Percentiles rank a stretch among this genome's conserved stretches.
These are phyloP conservation scores for Dalbergia cochinchinensis DNA, from an alignment of 306 rosid genomes.

Conservation along the genomic window DNA sequence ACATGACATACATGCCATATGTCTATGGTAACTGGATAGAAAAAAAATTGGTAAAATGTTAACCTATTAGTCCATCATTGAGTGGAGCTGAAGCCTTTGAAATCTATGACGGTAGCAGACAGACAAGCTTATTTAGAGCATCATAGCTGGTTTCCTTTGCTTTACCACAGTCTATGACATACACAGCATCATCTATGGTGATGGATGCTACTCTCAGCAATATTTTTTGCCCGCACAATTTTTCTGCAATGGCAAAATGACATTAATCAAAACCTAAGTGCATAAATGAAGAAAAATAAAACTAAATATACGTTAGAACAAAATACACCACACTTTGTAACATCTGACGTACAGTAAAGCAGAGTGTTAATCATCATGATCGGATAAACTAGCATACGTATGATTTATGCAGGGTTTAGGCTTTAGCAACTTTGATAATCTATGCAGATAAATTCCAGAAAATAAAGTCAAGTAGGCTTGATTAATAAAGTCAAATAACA, in stretches of 20 bases:
- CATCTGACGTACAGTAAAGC: slow-evolving; percentile 19
- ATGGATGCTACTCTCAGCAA: slow-evolving; percentile 93
- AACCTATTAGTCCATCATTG: too few species aligned
- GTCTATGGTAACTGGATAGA: too few species aligned
- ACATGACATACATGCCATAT: too few species aligned
- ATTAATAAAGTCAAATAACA: not conserved
- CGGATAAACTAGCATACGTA: not conserved
- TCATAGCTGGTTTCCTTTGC: slow-evolving; percentile 99
- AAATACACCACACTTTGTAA: not conserved
- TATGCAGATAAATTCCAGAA: slow-evolving; percentile 9
- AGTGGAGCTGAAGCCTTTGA: slow-evolving; percentile 90
- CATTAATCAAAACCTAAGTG: slow-evolving; percentile 38
- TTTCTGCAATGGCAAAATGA: slow-evolving; percentile 66
- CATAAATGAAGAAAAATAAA: slow-evolving; percentile 20
- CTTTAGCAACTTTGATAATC: not conserved
- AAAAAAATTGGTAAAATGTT: too few species aligned
- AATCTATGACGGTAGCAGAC: slow-evolving; percentile 94
- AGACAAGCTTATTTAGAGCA: slow-evolving; percentile 93
- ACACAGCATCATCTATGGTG: slow-evolving; percentile 93
- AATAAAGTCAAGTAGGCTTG: slow-evolving; percentile 24
- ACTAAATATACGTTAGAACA: slow-evolving; percentile 1
- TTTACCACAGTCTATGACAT: slow-evolving; percentile 96
- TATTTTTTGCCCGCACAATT: slow-evolving; percentile 90
- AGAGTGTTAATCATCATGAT: not conserved
- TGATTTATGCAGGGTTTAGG: too few species aligned